A percentile compares a stretch with the other conserved stretches of the same genome.
These are phyloP conservation scores for Lentinula aciculospora DNA, from an alignment of 768 basidiomycete species.

Conservation along the genomic window DNA sequence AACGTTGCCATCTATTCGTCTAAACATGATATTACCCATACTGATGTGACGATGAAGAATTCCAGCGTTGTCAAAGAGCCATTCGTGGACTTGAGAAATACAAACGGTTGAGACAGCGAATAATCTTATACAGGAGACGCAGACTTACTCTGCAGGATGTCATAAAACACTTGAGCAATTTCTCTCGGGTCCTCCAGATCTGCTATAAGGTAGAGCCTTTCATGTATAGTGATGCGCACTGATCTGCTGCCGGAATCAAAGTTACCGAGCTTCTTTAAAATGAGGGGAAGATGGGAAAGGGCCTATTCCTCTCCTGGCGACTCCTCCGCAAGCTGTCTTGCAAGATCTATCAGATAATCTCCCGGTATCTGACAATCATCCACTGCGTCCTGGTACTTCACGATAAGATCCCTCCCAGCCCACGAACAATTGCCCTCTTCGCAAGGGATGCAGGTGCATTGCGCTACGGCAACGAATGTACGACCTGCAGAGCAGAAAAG, in stretches of 20 bases:
- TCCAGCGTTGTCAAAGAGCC: constrained; percentile 1
- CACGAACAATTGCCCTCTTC: no score
- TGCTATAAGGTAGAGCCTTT: neutral
- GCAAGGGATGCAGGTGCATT: no score
- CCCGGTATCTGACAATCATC: no score
- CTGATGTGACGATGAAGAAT: constrained; percentile 14
- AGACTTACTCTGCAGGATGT: no score
- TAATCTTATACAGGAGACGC: no score
- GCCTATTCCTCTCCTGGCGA: neutral
- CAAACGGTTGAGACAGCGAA: no score
- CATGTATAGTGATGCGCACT: neutral
- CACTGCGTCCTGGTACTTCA: no score
- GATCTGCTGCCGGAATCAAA: neutral
- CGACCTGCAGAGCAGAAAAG: no score
- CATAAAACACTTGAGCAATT: neutral
- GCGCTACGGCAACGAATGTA: no score
- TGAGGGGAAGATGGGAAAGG: neutral
- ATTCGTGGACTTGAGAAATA: constrained; percentile 8
- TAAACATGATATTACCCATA: constrained; percentile 9
- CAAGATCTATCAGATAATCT: no score
- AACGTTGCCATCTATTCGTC: constrained; percentile 9
- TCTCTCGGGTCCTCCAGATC: neutral
- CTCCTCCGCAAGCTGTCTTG: neutral
- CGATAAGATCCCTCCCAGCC: no score
- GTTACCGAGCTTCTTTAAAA: neutral